Evolutionary conservation across 805 yeast genomes (phyloP).

Genomic region (Candida berthetii): DNA sequence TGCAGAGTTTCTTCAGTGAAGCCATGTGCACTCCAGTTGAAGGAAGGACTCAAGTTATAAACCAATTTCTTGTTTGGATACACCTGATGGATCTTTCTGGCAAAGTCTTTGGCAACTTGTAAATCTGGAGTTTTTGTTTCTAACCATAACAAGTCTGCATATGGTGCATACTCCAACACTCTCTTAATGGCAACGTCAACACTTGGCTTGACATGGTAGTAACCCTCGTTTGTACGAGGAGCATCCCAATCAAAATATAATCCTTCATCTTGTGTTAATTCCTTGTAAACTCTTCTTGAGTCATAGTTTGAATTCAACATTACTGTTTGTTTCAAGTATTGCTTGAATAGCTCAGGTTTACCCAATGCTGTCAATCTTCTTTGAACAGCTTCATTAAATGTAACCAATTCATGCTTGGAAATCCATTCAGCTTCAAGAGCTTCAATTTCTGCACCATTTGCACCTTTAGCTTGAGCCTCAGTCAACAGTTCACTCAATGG

Average conservation of each 20-base stretch:
- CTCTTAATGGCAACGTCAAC: conserved; percentile 50
- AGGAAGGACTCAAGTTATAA: conserved; percentile 54
- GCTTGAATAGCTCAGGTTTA: conserved; percentile 20
- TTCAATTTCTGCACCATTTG: conserved; percentile 26
- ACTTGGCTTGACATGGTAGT: conserved; percentile 41
- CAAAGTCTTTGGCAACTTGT: conserved; percentile 40
- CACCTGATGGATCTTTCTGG: conserved; percentile 36
- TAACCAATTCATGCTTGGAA: conserved; percentile 29
- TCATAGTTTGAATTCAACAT: conserved; percentile 10
- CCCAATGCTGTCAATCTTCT: conserved; percentile 14
- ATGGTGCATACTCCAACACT: conserved; percentile 48
- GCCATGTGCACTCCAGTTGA: conserved; percentile 56
- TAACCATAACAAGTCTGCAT: conserved; percentile 55
- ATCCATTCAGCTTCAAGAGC: conserved; percentile 43
- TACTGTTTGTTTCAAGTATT: conserved; percentile 13
- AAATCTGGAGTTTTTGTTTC: conserved; percentile 57
- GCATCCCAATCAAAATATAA: conserved; percentile 53
- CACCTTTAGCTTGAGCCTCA: conserved; percentile 34
- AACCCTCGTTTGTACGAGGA: conserved; percentile 54
- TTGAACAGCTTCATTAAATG: conserved; percentile 46
- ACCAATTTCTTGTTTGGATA: conserved; percentile 51
- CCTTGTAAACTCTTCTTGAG: conserved; percentile 13
- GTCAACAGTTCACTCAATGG: conserved; percentile 40
- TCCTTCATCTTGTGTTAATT: conserved; percentile 23
- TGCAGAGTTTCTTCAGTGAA: conserved; percentile 39